A percentile compares a stretch with the other conserved stretches of the same genome.
These are phyloP conservation scores for Erythrophleum ivorense DNA, from an alignment of 331 rosid species.

Conservation along the genomic window DNA sequence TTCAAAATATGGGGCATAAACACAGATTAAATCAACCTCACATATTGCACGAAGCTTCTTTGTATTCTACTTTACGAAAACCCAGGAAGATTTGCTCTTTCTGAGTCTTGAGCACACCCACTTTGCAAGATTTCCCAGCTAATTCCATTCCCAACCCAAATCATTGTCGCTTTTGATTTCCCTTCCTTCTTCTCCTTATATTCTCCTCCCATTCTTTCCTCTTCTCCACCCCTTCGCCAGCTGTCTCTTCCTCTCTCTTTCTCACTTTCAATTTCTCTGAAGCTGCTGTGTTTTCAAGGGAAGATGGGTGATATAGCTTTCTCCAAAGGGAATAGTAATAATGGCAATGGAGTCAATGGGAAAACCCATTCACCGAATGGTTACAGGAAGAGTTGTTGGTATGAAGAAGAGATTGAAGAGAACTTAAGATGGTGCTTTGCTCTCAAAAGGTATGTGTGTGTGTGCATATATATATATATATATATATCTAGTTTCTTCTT, in stretches of 20 bases:
- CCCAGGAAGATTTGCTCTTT: slow-evolving; percentile 68
- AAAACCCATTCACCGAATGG: slow-evolving; percentile 73
- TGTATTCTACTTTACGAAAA: slow-evolving; percentile 56
- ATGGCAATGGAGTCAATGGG: slow-evolving; percentile 65
- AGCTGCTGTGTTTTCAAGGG: slow-evolving; percentile 13
- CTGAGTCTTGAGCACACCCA: slow-evolving; percentile 49
- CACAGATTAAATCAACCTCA: slow-evolving; percentile 55
- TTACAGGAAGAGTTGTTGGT: slow-evolving; percentile 95
- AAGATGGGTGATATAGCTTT: slow-evolving; percentile 79
- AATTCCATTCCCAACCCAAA: slow-evolving; percentile 44
- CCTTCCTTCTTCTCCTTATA: slow-evolving; percentile 46
- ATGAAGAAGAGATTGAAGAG: slow-evolving; percentile 97
- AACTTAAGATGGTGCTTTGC: slow-evolving; percentile 97
- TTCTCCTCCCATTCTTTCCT: slow-evolving; percentile 47
- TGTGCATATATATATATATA: slow-evolving; percentile 20
- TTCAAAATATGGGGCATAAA: slow-evolving; percentile 25
- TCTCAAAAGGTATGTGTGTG: slow-evolving; percentile 77
- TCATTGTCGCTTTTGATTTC: slow-evolving; percentile 48
- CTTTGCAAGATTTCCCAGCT: slow-evolving; percentile 49
- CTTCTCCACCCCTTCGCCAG: slow-evolving; percentile 38
- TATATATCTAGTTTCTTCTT: background rate
- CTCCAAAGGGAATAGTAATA: slow-evolving; percentile 55
- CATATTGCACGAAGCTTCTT: slow-evolving; percentile 39
- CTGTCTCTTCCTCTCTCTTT: slow-evolving; percentile 14
- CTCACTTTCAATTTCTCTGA: slow-evolving; percentile 8